A percentile compares a stretch with the other conserved stretches of the same genome.
These are phyloP conservation scores for Tylopilus sp. DNA, from an alignment of 768 basidiomycete genomes.

Conservation along the genomic window DNA sequence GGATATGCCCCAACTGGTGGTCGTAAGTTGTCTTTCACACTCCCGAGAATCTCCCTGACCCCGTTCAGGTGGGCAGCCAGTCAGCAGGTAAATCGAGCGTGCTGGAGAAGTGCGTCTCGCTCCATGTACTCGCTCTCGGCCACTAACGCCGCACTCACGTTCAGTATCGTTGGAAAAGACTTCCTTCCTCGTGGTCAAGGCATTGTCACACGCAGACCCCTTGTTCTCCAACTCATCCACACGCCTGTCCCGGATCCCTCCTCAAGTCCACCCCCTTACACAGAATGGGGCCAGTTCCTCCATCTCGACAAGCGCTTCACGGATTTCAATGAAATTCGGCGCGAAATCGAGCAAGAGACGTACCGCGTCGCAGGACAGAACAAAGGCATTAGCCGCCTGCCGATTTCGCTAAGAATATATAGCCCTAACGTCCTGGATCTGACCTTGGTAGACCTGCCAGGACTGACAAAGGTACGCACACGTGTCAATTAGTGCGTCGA, in stretches of 20 bases:
- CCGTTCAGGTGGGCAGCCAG: conserved; percentile 84
- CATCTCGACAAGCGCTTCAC: conserved; percentile 96
- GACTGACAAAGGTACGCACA: conserved; percentile 84
- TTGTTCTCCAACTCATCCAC: conserved; percentile 94
- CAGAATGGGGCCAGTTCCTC: conserved; percentile 96
- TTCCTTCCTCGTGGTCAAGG: conserved; percentile 87
- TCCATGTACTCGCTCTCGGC: conserved; percentile 3
- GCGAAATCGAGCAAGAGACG: conserved; percentile 98
- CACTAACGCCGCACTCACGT: conserved; percentile 1
- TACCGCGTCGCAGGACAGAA: conserved; percentile 97
- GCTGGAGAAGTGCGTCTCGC: conserved; percentile 77
- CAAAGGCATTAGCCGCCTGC: conserved; percentile 95
- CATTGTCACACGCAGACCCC: conserved; percentile 93
- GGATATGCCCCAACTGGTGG: conserved; percentile 90
- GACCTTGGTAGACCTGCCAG: conserved; percentile 94
- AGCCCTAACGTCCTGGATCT: conserved; percentile 94
- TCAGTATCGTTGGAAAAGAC: conserved; percentile 90
- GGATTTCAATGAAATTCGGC: conserved; percentile 92
- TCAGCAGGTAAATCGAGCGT: conserved; percentile 96
- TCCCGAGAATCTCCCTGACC: neutral
- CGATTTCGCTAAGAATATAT: conserved; percentile 93
- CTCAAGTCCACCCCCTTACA: conserved; percentile 44
- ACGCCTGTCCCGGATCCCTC: conserved; percentile 60
- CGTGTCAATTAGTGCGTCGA: neutral
- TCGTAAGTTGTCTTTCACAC: conserved; percentile 50